Percentiles rank a stretch among this genome's conserved stretches.
Evolutionary conservation across 257 asterid species (phyloP).

Genomic region (Scutellaria minor): DNA sequence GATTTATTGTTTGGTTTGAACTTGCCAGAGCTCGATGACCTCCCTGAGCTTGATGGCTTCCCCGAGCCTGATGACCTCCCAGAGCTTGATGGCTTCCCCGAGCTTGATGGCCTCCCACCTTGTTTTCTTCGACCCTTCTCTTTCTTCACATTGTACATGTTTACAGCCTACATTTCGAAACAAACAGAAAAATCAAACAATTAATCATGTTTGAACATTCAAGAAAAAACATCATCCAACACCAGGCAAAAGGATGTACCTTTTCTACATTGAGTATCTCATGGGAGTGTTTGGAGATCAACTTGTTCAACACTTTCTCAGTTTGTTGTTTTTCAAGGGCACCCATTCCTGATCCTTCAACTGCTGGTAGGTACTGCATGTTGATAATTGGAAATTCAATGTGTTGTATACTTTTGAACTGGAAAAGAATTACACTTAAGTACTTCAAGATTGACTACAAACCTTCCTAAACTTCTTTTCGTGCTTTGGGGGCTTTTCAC

Average conservation of each 20-base stretch:
- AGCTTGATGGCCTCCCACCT: conserved; percentile 47
- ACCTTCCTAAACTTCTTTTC: conserved; percentile 96
- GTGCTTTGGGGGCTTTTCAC: conserved; percentile 87
- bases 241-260: conserved; percentile 42
- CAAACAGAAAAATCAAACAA: conserved; percentile 13
- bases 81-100: conserved; percentile 41
- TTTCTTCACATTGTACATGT: conserved; percentile 84
- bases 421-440: background rate
- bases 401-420: background rate
- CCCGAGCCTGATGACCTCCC: conserved; percentile 49
- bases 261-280: conserved; percentile 86
- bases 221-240: background rate
- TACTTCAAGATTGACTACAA: conserved; percentile 23
- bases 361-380: conserved; percentile 83
- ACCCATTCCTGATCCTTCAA: conserved; percentile 96
- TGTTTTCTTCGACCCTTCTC: conserved; percentile 67
- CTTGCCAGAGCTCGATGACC: conserved; percentile 51
- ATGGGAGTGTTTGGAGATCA: conserved; percentile 79
- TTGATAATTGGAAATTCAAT: background rate
- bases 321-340: conserved; percentile 80
- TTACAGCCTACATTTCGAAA: conserved; percentile 70
- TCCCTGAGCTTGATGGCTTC: conserved; percentile 42
- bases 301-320: conserved; percentile 75
- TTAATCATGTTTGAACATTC: background rate
- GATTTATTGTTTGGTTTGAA: conserved; percentile 65